Base-by-base conservation (phyloP, 2,329 filamentous ascomycete genomes). In the Trematosphaeria pertusa region DNA sequence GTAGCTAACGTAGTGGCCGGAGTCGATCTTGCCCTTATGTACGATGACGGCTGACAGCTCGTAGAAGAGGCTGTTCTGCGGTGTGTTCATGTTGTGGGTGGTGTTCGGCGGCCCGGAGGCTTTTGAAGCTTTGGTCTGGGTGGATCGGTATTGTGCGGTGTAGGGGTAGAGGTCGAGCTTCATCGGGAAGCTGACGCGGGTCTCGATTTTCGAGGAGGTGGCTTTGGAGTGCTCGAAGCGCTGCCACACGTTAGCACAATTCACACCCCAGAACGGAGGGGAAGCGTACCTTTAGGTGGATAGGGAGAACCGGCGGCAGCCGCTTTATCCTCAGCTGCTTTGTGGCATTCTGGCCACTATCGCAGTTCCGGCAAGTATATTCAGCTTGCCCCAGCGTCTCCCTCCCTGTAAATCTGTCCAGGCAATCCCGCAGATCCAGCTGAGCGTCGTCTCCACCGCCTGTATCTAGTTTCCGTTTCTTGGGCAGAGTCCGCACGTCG, bases 1-100 rank as follows among this genome's bases (percentile, higher is more conserved):
- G 70, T 95, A 97, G n/a, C 87, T 89, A 46, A 92, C 86, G 65
- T 96, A 97, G 67, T 97, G 91, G 12, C 92, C 93, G 1, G 90
- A 91, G 62, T 97, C 91, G 46, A 97, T 88, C 71, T 93, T 91
- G 40, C 93, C 93, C 50, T 95, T 89, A 65, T 97, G 93, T 30
- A 96, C 92, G 17, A 97, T 88, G 2, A 96, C 92, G 52, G 89
- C 91, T 14, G 92, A 82, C 1, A 97, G 81, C 58, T 96, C 91
- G 69, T 97, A 97, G 4, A 87, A 84, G 64, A 88, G 91, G 4
- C 58, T 62, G 82, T 86, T 59, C 24, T 63, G 38, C 5, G 62
- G 50, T 37, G 63, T 51, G 49, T 70, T 69, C 39, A 66, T 56
- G 46, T 71, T 69, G 51, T 62, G 46, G 30, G 65, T 70, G 31